Evolutionary conservation across 495 filamentous ascomycete genomes (phyloP).

Genomic region (Rusavskia elegans): DNA sequence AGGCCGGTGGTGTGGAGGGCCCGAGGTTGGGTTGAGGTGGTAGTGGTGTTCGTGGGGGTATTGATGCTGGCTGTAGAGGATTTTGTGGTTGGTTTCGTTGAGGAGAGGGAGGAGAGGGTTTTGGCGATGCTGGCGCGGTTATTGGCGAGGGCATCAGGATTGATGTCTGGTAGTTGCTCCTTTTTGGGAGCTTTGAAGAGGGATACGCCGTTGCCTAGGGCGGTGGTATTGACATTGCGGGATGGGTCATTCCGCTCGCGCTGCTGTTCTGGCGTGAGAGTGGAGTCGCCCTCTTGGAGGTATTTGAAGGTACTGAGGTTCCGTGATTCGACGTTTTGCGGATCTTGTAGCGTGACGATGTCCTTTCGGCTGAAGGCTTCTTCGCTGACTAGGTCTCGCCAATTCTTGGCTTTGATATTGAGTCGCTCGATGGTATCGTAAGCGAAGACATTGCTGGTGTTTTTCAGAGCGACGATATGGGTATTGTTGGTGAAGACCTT

Average conservation of each 20-base stretch:
- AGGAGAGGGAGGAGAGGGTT: slow-evolving; percentile 1
- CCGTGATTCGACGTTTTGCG: slow-evolving; percentile 71
- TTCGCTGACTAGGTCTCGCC: slow-evolving; percentile 81
- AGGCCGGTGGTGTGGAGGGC: slow-evolving; percentile 80
- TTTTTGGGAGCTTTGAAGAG: slow-evolving; percentile 86
- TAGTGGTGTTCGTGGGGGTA: slow-evolving; percentile 12
- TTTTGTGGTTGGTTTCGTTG: slow-evolving; percentile 2
- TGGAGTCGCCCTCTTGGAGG: slow-evolving; percentile 63
- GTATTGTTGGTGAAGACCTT: slow-evolving; percentile 98
- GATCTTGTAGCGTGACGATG: slow-evolving; percentile 93
- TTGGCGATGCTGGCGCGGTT: slow-evolving; percentile 15
- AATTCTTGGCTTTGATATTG: slow-evolving; percentile 96
- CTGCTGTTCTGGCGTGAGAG: slow-evolving; percentile 46
- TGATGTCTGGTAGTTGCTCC: neutral
- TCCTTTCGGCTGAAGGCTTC: slow-evolving; percentile 78
- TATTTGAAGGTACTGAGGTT: slow-evolving; percentile 85
- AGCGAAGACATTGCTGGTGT: slow-evolving; percentile 86
- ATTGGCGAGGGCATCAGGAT: slow-evolving; percentile 9
- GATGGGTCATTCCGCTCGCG: slow-evolving; percentile 35
- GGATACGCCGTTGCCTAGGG: slow-evolving; percentile 69
- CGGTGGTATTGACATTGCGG: slow-evolving; percentile 57
- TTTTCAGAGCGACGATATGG: slow-evolving; percentile 78
- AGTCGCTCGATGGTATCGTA: slow-evolving; percentile 89
- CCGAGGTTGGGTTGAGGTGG: slow-evolving; percentile 59
- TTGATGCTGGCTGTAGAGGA: slow-evolving; percentile 1